Conservation (phyloP, 2,329 filamentous ascomycete genomes). For the Plectosphaerella cucumerina region DNA sequence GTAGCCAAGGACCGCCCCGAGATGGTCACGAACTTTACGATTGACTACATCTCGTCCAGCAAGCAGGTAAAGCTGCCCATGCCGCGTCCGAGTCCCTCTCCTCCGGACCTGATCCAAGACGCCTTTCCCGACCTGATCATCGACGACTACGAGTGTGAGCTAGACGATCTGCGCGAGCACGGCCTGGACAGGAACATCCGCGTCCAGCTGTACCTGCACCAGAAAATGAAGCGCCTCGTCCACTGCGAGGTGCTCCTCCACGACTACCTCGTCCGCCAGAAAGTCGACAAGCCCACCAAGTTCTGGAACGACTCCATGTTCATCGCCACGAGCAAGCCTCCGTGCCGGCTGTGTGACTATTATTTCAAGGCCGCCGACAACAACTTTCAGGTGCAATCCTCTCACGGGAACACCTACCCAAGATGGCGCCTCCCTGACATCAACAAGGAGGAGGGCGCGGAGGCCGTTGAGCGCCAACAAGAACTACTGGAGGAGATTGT, state of each 20-base stretch:
- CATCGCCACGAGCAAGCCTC: constrained; percentile 17
- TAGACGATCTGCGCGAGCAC: background rate
- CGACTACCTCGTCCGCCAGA: constrained; percentile 1
- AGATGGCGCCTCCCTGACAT: constrained; percentile 12
- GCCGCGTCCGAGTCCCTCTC: background rate
- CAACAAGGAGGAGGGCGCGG: background rate
- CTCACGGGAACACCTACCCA: constrained; percentile 12
- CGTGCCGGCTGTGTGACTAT: constrained; percentile 14
- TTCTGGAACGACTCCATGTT: constrained; percentile 12
- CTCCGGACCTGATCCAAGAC: constrained; percentile 16
- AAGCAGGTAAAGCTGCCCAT: constrained; percentile 9
- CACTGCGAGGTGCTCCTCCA: constrained; percentile 14
- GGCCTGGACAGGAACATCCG: background rate
- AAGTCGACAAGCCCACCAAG: background rate
- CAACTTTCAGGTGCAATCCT: constrained; percentile 8
- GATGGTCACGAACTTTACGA: constrained; percentile 24
- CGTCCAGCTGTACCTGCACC: background rate
- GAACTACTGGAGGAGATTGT: background rate
- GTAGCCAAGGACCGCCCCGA: constrained; percentile 19
- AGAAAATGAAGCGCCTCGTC: constrained; percentile 6
- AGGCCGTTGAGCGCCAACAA: too few species aligned
- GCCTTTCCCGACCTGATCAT: background rate
- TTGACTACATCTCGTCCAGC: constrained; percentile 20
- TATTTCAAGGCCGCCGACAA: constrained; percentile 11
- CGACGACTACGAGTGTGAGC: background rate